Evolutionary conservation across 2,329 filamentous ascomycete genomes (phyloP).

Genomic region (Phialophora macrospora): DNA sequence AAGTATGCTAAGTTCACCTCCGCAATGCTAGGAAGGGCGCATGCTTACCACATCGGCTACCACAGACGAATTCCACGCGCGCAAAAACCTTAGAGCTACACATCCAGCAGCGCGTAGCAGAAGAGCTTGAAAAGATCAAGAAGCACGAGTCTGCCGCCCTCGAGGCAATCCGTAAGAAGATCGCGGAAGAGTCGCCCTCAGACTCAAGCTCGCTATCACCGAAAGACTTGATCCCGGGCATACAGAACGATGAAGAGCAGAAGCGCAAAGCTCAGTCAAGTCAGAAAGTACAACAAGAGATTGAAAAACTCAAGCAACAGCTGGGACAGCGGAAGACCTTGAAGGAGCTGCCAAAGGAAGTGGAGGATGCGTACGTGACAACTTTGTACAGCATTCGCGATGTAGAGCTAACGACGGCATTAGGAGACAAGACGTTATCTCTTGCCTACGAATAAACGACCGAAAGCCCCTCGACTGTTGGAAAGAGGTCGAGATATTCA

Average conservation of each 20-base stretch:
- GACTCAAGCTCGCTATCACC: conserved; percentile 53
- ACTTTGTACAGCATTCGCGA: background rate
- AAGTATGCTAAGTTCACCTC: conserved; percentile 62
- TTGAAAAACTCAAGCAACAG: conserved; percentile 55
- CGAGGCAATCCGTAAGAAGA: conserved; percentile 68
- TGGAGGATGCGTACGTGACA: conserved; percentile 65
- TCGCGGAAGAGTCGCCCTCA: conserved; percentile 41
- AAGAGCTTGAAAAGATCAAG: conserved; percentile 81
- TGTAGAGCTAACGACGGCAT: conserved; percentile 13
- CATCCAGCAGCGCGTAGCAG: conserved; percentile 82
- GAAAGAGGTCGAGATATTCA: conserved; percentile 89
- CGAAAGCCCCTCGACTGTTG: conserved; percentile 90
- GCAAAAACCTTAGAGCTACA: conserved; percentile 82
- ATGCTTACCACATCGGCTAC: conserved; percentile 19
- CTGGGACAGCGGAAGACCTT: conserved; percentile 66
- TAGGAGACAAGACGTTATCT: conserved; percentile 71
- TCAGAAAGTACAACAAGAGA: conserved; percentile 61
- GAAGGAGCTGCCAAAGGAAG: conserved; percentile 68
- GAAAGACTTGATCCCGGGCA: conserved; percentile 41
- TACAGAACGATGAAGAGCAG: conserved; percentile 32
- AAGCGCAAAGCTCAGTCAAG: conserved; percentile 30
- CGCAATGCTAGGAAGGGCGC: background rate
- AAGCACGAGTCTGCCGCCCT: conserved; percentile 72
- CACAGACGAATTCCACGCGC: conserved; percentile 85
- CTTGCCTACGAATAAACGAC: conserved; percentile 83